phyloP scores from a whole-genome alignment of 2,329 filamentous ascomycete species.

The Penicillium sp. region DNA sequence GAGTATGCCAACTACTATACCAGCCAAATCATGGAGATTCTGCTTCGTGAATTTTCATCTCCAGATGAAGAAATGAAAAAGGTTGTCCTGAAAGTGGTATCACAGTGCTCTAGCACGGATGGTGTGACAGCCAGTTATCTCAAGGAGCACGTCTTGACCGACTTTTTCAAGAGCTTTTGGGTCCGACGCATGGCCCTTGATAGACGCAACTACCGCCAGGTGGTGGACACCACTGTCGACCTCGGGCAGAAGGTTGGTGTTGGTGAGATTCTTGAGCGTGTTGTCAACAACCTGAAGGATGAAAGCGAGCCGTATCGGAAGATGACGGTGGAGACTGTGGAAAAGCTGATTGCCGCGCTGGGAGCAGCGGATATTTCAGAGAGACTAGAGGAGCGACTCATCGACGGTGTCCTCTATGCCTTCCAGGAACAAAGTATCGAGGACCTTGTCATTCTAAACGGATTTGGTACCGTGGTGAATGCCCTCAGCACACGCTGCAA shows the following conservation, averaged over 20 bases:
- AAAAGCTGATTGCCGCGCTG: slow-evolving; percentile 91
- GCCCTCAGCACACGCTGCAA: slow-evolving; percentile 92
- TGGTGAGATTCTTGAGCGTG: slow-evolving; percentile 88
- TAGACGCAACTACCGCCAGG: slow-evolving; percentile 96
- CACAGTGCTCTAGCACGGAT: slow-evolving; percentile 90
- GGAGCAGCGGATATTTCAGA: slow-evolving; percentile 94
- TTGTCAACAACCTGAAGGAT: slow-evolving; percentile 95
- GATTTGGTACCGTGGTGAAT: slow-evolving; percentile 97
- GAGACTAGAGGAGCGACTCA: slow-evolving; percentile 86
- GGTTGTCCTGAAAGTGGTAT: slow-evolving; percentile 95
- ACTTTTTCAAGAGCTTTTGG: slow-evolving; percentile 99
- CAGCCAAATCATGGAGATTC: slow-evolving; percentile 97
- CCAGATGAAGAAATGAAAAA: slow-evolving; percentile 99
- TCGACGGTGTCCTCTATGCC: slow-evolving; percentile 92
- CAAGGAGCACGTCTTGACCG: slow-evolving; percentile 90
- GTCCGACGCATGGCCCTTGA: slow-evolving; percentile 95
- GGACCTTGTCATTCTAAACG: slow-evolving; percentile 94
- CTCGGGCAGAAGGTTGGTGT: slow-evolving; percentile 97
- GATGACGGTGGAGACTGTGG: slow-evolving; percentile 98
- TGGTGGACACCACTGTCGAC: slow-evolving; percentile 97
- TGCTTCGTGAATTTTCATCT: slow-evolving; percentile 92
- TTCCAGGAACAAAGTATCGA: slow-evolving; percentile 99
- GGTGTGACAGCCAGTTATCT: slow-evolving; percentile 94
- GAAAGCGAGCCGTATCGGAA: slow-evolving; percentile 97
- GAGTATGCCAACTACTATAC: slow-evolving; percentile 99